A percentile compares a stretch with the other conserved stretches of the same genome.
phyloP scores from a whole-genome alignment of 371 early-diverging fungal species.

The Saksenaea vasiformis region DNA sequence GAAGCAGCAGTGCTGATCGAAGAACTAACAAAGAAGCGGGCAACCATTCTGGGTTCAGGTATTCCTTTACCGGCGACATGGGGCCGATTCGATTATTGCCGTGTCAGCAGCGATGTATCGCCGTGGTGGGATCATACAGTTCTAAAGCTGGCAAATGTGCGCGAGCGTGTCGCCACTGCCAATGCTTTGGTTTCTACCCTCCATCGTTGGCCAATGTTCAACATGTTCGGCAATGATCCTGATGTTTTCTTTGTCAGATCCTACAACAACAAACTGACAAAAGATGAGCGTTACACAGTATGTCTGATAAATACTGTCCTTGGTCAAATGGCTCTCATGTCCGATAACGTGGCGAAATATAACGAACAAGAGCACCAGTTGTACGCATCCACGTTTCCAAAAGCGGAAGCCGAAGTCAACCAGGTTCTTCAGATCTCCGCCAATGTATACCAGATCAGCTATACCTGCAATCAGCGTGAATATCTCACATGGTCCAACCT shows the following conservation, averaged over 20 bases:
- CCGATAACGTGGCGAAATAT: slow-evolving; percentile 38
- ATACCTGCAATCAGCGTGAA: slow-evolving; percentile 11
- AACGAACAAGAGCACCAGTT: slow-evolving; percentile 21
- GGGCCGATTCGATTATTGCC: slow-evolving; percentile 43
- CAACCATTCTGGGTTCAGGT: slow-evolving; percentile 46
- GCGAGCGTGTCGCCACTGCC: slow-evolving; percentile 47
- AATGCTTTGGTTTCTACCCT: slow-evolving; percentile 49
- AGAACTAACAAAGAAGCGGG: slow-evolving; percentile 33
- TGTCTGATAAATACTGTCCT: slow-evolving; percentile 39
- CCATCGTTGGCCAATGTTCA: slow-evolving; percentile 44
- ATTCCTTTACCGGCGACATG: slow-evolving; percentile 43
- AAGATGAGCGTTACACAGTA: slow-evolving; percentile 36
- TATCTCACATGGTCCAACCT: slow-evolving; percentile 38
- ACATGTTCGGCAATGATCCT: slow-evolving; percentile 51
- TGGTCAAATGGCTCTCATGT: slow-evolving; percentile 49
- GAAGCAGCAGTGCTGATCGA: slow-evolving; percentile 45
- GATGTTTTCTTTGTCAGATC: slow-evolving; percentile 50
- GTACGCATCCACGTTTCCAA: slow-evolving; percentile 32
- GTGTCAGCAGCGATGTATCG: slow-evolving; percentile 49
- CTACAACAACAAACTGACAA: slow-evolving; percentile 40
- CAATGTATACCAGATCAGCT: slow-evolving; percentile 21
- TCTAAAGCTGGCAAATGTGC: slow-evolving; percentile 35
- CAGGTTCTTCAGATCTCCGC: slow-evolving; percentile 11
- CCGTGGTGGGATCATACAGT: slow-evolving; percentile 45
- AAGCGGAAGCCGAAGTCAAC: slow-evolving; percentile 12